phyloP scores from a whole-genome alignment of 106 monocot species.

The Dendrobium catenatum region DNA sequence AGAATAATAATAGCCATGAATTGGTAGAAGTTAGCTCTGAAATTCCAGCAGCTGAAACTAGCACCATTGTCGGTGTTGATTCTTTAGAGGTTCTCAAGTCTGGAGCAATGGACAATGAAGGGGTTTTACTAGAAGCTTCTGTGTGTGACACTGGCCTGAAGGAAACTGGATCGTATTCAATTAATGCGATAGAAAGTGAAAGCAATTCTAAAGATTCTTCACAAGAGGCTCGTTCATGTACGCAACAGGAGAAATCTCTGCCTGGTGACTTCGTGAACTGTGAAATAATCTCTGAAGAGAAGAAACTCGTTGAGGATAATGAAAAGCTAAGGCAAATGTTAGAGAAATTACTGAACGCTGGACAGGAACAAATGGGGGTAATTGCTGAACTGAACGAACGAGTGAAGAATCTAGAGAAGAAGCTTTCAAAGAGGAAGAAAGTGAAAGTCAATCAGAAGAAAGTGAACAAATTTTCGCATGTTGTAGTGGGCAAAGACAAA shows the following conservation, averaged over 20 bases:
- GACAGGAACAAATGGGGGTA: slow-evolving; percentile 33
- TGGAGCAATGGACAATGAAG: not conserved
- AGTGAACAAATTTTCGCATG: not conserved
- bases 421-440: slow-evolving; percentile 31
- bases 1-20: not conserved
- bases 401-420: slow-evolving; percentile 50
- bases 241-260: not conserved
- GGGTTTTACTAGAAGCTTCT: no score
- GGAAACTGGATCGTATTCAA: no score
- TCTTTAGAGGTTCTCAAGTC: not conserved
- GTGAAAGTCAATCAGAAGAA: slow-evolving; percentile 11
- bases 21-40: not conserved
- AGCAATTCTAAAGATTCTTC: no score
- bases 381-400: slow-evolving; percentile 39
- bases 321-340: slow-evolving; percentile 40
- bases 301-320: slow-evolving; percentile 34
- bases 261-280: not conserved
- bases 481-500: not conserved
- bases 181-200: no score
- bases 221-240: no score
- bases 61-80: not conserved
- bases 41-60: not conserved
- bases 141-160: not conserved
- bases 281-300: slow-evolving; percentile 8
- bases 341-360: slow-evolving; percentile 38